Conservation (phyloP, 768 basidiomycete species). For the Panus rudis region DNA sequence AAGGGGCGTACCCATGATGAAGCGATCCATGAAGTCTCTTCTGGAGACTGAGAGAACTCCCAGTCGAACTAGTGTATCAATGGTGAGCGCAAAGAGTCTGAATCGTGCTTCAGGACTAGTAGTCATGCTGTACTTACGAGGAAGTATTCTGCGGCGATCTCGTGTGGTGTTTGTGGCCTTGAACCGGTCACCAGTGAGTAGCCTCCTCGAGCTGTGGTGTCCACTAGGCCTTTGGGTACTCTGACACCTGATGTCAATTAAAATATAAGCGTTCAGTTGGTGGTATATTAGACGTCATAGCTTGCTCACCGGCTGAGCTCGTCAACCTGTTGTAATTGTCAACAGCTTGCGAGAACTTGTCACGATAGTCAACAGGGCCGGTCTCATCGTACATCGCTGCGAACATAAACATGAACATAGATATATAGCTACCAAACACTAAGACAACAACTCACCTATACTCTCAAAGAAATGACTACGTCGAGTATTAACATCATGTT, state of each 20-base stretch:
- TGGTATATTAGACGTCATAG: background rate
- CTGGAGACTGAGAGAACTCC: constrained; percentile 55
- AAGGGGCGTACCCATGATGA: constrained; percentile 46
- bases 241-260: constrained; percentile 30
- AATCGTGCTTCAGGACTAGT: background rate
- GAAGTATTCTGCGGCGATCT: constrained; percentile 52
- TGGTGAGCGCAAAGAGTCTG: background rate
- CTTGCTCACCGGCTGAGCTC: constrained; percentile 35
- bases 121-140: constrained; percentile 24
- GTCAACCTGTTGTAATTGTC: constrained; percentile 36
- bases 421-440: background rate
- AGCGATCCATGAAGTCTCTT: constrained; percentile 58
- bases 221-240: constrained; percentile 41
- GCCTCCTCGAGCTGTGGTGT: constrained; percentile 45
- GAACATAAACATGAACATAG: background rate
- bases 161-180: constrained; percentile 36
- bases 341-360: constrained; percentile 34
- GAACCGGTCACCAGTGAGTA: constrained; percentile 46
- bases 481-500: constrained; percentile 42
- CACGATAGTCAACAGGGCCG: constrained; percentile 41
- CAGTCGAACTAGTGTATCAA: constrained; percentile 25
- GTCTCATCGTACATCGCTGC: constrained; percentile 49
- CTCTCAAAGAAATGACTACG: constrained; percentile 37
- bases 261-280: background rate
- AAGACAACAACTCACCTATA: constrained; percentile 30